Conservation (phyloP, 352 stramenopile species). For the Blastocystis hominis region DNA sequence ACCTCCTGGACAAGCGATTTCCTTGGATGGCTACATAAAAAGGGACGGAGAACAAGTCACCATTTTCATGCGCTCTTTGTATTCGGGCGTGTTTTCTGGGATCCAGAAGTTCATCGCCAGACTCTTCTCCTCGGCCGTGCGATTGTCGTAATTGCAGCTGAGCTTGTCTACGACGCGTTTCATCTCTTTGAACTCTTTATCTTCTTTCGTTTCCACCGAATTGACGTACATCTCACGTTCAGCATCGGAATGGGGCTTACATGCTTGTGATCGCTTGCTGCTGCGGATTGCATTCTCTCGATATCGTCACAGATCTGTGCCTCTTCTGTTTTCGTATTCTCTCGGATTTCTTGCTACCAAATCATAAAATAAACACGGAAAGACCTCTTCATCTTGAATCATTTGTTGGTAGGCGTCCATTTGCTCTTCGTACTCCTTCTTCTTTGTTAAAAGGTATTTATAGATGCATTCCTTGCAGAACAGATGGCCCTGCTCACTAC, state of each 20-base stretch:
- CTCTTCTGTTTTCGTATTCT: background rate
- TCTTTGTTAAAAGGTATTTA: conserved; percentile 51
- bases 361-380: background rate
- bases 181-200: conserved; percentile 44
- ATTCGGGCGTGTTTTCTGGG: conserved; percentile 41
- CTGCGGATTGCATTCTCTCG: background rate
- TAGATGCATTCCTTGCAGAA: conserved; percentile 50
- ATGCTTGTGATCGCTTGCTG: background rate
- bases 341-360: background rate
- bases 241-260: background rate
- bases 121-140: conserved; percentile 50
- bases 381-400: background rate
- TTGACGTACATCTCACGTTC: background rate
- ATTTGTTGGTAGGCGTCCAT: background rate
- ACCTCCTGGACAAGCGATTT: background rate
- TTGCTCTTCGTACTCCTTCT: conserved; percentile 54
- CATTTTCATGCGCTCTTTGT: background rate
- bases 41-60: background rate
- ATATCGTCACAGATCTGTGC: conserved; percentile 6
- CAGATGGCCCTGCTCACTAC: conserved; percentile 47
- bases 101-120: conserved; percentile 47
- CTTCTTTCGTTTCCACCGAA: conserved; percentile 35
- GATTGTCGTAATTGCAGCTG: conserved; percentile 45
- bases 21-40: conserved; percentile 14
- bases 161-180: conserved; percentile 34